Evolutionary conservation across 495 filamentous ascomycete species (phyloP).

Genomic region (Penicillium pancosmium): DNA sequence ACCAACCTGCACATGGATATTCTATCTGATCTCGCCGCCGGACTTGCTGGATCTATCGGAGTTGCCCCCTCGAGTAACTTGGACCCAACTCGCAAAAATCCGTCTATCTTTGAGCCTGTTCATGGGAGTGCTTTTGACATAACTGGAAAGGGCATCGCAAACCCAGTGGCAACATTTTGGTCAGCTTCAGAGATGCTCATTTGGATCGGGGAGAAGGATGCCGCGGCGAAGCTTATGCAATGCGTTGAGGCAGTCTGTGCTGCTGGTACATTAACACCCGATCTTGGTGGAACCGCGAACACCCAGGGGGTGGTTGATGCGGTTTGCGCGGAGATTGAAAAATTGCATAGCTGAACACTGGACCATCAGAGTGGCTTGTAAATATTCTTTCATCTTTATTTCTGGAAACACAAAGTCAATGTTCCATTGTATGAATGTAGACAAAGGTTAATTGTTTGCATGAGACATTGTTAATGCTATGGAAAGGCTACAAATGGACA

Average conservation of each 20-base stretch:
- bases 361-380: too few species aligned
- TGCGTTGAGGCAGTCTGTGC: slow-evolving; percentile 59
- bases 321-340: slow-evolving; percentile 55
- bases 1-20: slow-evolving; percentile 57
- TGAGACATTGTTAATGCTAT: not conserved
- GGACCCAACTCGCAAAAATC: slow-evolving; percentile 57
- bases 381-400: too few species aligned
- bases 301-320: slow-evolving; percentile 60
- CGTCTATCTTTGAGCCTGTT: slow-evolving; percentile 64
- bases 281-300: slow-evolving; percentile 54
- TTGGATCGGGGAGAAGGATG: slow-evolving; percentile 59
- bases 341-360: not conserved
- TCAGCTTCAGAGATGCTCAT: slow-evolving; percentile 63
- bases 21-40: slow-evolving; percentile 54
- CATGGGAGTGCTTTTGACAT: slow-evolving; percentile 68
- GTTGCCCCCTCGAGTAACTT: slow-evolving; percentile 58
- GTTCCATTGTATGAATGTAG: not conserved
- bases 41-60: slow-evolving; percentile 51
- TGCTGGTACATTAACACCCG: slow-evolving; percentile 52
- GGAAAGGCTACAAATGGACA: too few species aligned
- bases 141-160: slow-evolving; percentile 64
- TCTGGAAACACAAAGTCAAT: not conserved
- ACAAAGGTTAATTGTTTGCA: not conserved
- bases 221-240: slow-evolving; percentile 53
- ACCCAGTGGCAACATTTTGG: slow-evolving; percentile 69